Percentiles rank a stretch among this genome's conserved stretches.
phyloP scores from a whole-genome alignment of 371 early-diverging fungal species.

The Mucor sp. region DNA sequence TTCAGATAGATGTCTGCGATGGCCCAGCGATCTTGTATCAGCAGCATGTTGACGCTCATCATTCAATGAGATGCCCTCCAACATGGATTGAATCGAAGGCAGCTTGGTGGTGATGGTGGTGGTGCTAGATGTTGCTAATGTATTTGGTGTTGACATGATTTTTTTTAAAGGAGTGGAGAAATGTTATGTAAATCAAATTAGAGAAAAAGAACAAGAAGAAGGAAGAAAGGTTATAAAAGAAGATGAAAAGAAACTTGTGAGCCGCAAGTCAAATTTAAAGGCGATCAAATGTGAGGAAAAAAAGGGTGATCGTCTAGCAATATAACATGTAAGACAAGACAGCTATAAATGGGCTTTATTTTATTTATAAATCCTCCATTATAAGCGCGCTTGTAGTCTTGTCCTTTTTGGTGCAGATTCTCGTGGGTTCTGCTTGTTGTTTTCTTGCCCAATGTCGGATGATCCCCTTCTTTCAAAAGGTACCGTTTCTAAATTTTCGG shows the following conservation, averaged over 20 bases:
- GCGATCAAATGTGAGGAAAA: not conserved
- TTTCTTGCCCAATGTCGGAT: not conserved
- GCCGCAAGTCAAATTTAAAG: conserved; percentile 14
- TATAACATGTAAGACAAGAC: not conserved
- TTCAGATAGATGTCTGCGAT: conserved; percentile 37
- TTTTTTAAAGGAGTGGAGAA: conserved; percentile 14
- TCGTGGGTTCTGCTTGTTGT: conserved; percentile 15
- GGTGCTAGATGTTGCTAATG: not conserved
- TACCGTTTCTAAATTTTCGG: not conserved
- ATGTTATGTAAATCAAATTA: not conserved
- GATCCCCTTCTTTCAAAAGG: not conserved
- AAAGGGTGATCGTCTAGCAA: not conserved
- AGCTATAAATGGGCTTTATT: conserved; percentile 11
- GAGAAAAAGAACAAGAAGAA: conserved; percentile 3
- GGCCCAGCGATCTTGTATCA: conserved; percentile 7
- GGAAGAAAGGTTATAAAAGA: not conserved
- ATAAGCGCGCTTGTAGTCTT: conserved; percentile 10
- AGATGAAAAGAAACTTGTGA: conserved; percentile 1
- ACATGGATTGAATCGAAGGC: conserved; percentile 33
- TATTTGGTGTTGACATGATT: not conserved
- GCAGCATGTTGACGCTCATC: not conserved
- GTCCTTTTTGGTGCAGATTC: conserved; percentile 9
- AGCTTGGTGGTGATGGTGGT: conserved; percentile 11
- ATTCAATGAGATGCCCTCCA: conserved; percentile 20
- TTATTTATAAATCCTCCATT: not conserved